phyloP scores from a whole-genome alignment of 257 asterid species.

The Osmanthus fragrans region DNA sequence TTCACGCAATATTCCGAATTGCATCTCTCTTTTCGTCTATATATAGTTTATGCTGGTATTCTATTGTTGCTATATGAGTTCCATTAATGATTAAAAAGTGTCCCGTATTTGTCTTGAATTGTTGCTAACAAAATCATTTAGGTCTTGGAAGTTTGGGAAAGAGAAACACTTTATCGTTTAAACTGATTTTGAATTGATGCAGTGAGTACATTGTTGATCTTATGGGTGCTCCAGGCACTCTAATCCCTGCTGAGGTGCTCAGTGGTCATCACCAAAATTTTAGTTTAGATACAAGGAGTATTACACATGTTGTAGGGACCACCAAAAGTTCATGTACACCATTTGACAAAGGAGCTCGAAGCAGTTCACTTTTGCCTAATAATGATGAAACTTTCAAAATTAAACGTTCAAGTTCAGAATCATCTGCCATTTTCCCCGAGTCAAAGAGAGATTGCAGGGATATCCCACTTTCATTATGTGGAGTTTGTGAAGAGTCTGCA shows the following conservation, averaged over 20 bases:
- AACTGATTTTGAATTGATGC: slow-evolving; percentile 40
- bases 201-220: slow-evolving; percentile 96
- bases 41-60: neutral
- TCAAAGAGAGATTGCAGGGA: slow-evolving; percentile 30
- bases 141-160: slow-evolving; percentile 2
- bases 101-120: neutral
- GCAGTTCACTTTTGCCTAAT: slow-evolving; percentile 32
- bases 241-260: slow-evolving; percentile 84
- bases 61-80: neutral
- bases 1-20: neutral
- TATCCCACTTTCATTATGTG: slow-evolving; percentile 32
- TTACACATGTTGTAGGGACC: slow-evolving; percentile 34
- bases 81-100: neutral
- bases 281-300: slow-evolving; percentile 55
- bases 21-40: neutral
- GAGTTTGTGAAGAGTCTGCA: slow-evolving; percentile 29
- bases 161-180: neutral
- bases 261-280: slow-evolving; percentile 56
- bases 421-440: slow-evolving; percentile 32
- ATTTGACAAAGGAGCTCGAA: slow-evolving; percentile 34
- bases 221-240: slow-evolving; percentile 99
- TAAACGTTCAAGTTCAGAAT: slow-evolving; percentile 35
- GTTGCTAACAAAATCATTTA: neutral
- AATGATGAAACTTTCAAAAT: slow-evolving; percentile 31
- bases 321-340: slow-evolving; percentile 29